A percentile compares a stretch with the other conserved stretches of the same genome.
phyloP scores from a whole-genome alignment of 768 basidiomycete genomes.

The Grammothele lineata region DNA sequence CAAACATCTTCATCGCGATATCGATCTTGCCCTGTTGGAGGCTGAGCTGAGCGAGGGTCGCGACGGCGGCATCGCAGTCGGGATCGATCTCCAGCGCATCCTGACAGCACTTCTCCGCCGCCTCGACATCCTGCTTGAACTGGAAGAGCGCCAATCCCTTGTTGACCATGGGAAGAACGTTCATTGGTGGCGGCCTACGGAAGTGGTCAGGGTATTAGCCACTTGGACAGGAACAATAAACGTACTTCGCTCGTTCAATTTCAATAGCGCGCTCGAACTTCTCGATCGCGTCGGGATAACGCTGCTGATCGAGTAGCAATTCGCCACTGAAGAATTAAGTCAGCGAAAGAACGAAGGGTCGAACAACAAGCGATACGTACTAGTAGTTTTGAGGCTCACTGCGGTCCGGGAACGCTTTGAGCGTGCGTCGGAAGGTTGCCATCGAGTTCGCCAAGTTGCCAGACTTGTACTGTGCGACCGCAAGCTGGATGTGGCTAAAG shows the following conservation, averaged over 20 bases:
- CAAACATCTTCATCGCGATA: constrained; percentile 83
- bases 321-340: constrained; percentile 65
- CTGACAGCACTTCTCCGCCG: constrained; percentile 79
- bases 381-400: constrained; percentile 96
- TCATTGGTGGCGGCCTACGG: constrained; percentile 45
- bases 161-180: constrained; percentile 94
- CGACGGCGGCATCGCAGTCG: constrained; percentile 95
- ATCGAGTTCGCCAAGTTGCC: constrained; percentile 76
- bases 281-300: constrained; percentile 83
- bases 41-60: constrained; percentile 89
- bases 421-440: constrained; percentile 84
- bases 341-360: background rate
- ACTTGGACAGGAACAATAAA: no score
- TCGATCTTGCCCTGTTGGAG: constrained; percentile 89
- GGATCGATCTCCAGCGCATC: constrained; percentile 87
- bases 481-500: constrained; percentile 95
- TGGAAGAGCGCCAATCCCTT: constrained; percentile 96
- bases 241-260: constrained; percentile 74
- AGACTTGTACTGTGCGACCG: constrained; percentile 94
- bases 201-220: background rate
- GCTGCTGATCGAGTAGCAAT: constrained; percentile 85
- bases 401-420: constrained; percentile 79
- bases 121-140: constrained; percentile 85
- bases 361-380: constrained; percentile 39
- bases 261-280: constrained; percentile 92